Conservation (phyloP, 1,284 basidiomycete species). For the Ustilago cynodontis region DNA sequence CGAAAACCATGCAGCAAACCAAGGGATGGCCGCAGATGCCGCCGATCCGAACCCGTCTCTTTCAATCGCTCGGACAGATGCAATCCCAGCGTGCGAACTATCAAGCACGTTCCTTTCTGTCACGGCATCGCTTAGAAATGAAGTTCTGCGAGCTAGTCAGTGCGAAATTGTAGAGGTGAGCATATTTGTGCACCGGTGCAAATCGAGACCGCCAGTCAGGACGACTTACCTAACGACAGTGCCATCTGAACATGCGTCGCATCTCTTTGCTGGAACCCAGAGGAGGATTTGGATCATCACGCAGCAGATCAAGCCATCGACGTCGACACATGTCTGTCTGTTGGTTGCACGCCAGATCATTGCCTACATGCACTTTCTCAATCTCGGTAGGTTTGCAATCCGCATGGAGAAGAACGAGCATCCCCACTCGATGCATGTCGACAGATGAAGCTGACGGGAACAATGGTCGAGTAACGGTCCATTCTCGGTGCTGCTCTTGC, state of each 20-base stretch:
- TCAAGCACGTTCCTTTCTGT: conserved; percentile 15
- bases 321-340: conserved; percentile 9
- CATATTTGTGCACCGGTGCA: too few species aligned
- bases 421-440: not conserved
- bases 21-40: not conserved
- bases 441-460: conserved; percentile 1
- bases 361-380: conserved; percentile 28
- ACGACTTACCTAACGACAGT: too few species aligned
- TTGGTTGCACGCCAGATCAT: conserved; percentile 22
- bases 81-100: conserved; percentile 8
- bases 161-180: conserved; percentile 23
- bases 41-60: not conserved
- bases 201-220: too few species aligned
- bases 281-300: conserved; percentile 5
- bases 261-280: not conserved
- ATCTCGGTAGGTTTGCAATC: conserved; percentile 15
- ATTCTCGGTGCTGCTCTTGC: not conserved
- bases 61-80: not conserved
- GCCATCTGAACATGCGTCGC: too few species aligned
- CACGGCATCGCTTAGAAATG: conserved; percentile 13
- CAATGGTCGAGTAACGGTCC: not conserved
- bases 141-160: not conserved
- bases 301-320: conserved; percentile 3
- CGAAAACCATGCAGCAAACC: not conserved
- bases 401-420: not conserved